phyloP scores from a whole-genome alignment of 2,329 filamentous ascomycete species.

The Thermochaetoides dissita region DNA sequence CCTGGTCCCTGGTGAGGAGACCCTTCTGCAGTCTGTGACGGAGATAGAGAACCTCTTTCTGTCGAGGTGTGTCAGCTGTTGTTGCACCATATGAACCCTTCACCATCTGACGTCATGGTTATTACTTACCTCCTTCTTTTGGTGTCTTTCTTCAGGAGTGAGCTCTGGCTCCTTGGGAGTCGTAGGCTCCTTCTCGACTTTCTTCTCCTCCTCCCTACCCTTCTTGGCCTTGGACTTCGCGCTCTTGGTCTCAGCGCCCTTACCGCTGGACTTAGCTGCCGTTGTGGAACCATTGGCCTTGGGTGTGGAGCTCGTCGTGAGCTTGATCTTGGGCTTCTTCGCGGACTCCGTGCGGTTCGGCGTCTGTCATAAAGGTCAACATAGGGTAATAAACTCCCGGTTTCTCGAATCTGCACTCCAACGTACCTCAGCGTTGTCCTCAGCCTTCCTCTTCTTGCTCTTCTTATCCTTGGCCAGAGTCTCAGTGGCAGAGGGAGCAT shows the following conservation, averaged over 20 bases:
- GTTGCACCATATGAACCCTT: no score
- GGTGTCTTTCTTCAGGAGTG: constrained; percentile 41
- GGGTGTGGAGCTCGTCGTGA: constrained; percentile 50
- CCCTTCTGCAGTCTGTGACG: constrained; percentile 92
- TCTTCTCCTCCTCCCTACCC: constrained; percentile 46
- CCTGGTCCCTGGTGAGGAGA: constrained; percentile 69
- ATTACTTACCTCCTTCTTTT: constrained; percentile 42
- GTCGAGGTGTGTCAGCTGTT: constrained; percentile 4
- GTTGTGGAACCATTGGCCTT: constrained; percentile 50
- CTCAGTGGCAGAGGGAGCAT: constrained; percentile 33
- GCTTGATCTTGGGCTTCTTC: constrained; percentile 56
- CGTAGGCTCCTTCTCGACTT: constrained; percentile 32
- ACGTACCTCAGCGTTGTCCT: constrained; percentile 56
- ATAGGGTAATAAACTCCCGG: no score
- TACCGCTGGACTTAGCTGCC: constrained; percentile 36
- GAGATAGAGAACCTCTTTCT: constrained; percentile 78
- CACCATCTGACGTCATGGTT: no score
- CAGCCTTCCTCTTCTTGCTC: constrained; percentile 75
- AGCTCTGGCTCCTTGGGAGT: constrained; percentile 42
- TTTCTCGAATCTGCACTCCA: neutral
- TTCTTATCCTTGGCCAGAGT: constrained; percentile 32
- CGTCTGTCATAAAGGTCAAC: constrained; percentile 24
- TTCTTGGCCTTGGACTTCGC: constrained; percentile 34
- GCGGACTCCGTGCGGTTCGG: constrained; percentile 46
- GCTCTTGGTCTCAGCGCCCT: constrained; percentile 38